Conservation (phyloP, 768 basidiomycete species). For the Dioszegia aurantiaca region DNA sequence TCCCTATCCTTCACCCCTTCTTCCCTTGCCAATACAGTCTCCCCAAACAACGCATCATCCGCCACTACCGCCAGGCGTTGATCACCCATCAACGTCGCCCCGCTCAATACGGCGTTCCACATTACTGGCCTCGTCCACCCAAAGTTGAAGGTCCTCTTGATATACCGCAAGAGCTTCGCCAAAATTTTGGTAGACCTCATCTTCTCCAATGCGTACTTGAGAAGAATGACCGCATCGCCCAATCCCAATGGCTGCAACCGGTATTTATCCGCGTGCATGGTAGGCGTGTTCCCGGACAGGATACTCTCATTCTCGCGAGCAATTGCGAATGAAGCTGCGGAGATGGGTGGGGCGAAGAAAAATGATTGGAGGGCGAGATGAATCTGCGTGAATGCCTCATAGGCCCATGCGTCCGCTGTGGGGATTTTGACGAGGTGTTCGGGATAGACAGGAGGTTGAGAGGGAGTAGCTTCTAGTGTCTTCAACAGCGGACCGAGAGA, state of each 20-base stretch:
- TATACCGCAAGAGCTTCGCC: conserved; percentile 25
- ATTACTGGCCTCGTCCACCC: conserved; percentile 17
- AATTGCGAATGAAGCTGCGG: conserved; percentile 24
- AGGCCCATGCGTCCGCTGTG: conserved; percentile 35
- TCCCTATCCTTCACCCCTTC: neutral
- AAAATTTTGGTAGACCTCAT: conserved; percentile 22
- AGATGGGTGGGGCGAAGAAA: conserved; percentile 43
- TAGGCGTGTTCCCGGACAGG: neutral
- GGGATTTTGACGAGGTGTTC: conserved; percentile 19
- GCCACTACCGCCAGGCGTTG: conserved; percentile 22
- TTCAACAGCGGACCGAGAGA: conserved; percentile 34
- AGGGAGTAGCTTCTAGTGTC: conserved; percentile 31
- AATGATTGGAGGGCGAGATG: conserved; percentile 48
- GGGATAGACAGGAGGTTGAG: conserved; percentile 42
- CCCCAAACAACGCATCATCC: conserved; percentile 20
- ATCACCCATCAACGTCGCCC: conserved; percentile 17
- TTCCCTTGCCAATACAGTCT: conserved; percentile 4
- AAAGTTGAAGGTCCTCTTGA: conserved; percentile 25
- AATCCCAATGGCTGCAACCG: conserved; percentile 33
- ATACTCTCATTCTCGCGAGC: conserved; percentile 9
- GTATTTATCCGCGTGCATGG: conserved; percentile 21
- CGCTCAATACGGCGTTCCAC: conserved; percentile 26
- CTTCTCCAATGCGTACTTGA: conserved; percentile 30
- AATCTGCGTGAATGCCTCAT: conserved; percentile 47
- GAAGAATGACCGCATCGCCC: conserved; percentile 29